Evolutionary conservation across 176 grass and related monocot genomes (phyloP), one percentile per base, ranked within the genome.

Genomic region (Tillandsia leiboldiana): DNA sequence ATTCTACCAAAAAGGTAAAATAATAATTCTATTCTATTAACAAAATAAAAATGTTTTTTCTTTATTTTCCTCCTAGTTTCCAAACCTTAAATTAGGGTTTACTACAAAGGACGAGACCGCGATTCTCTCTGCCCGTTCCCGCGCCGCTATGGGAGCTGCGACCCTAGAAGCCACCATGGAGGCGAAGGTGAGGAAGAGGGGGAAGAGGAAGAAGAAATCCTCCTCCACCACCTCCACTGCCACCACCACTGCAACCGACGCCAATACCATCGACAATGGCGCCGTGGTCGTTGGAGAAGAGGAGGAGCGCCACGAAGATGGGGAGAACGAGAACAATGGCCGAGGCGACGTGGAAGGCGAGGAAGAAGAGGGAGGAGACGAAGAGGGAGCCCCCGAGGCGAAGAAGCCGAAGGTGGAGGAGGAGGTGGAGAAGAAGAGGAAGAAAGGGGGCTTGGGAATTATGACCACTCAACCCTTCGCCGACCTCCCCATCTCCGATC

Each of bases 401-500:
- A 78, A 84, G 56, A 78, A 68, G 4, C 57, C 54, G 75, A 68
- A 63, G 13, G 58, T 47, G 3, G 70, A 67, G 52, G 63, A 11
- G 50, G 54, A 56, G 51, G 49, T n/a, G 13, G 75, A 72, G 48
- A 69, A 72, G 69, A 78, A 73, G 13, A 70, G 70, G 9, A 67
- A 66, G 70, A 84, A 64, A 49, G 79, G 67, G 66, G 77, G 66
- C 0, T 49, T 22, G 11, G 72, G 82, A 8, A 84, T 84, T 48
- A 71, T 84, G 82, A 84, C 76, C n/a, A 50, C 72, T 1, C 72
- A 79, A 9, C 56, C 71, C 33, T 84, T 84, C 61, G 67, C 76
- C 15, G 47, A 67, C n/a, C 72, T 84, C 10, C 76, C 76, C n/a
- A 8, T 84, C 12, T 79, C 82, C 17, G 76, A 79, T 49, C 47